These are phyloP conservation scores for Melocanna baccifera DNA, from an alignment of 176 grass and related monocot genomes.

Conservation along the genomic window DNA sequence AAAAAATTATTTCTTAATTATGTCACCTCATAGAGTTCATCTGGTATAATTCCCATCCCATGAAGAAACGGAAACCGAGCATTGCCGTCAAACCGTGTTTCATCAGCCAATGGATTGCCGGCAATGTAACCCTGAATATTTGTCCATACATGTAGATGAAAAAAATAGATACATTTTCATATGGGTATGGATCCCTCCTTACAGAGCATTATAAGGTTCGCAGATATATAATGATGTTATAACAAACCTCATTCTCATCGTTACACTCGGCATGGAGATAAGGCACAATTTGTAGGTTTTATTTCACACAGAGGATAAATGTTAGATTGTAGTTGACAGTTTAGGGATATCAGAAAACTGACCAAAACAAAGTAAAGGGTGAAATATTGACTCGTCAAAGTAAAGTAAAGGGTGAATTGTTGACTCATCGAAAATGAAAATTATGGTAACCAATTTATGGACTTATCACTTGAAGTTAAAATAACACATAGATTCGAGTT, in stretches of 20 bases:
- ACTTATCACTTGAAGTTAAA: background rate
- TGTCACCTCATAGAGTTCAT: slow-evolving; percentile 53
- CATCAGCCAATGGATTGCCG: slow-evolving; percentile 45
- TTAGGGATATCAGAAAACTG: background rate
- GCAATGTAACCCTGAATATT: slow-evolving; percentile 39
- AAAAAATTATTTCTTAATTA: background rate
- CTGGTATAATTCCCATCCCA: slow-evolving; percentile 50
- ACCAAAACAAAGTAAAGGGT: background rate
- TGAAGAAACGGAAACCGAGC: slow-evolving; percentile 31
- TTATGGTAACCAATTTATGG: background rate
- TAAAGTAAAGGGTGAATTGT: background rate
- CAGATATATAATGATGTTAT: background rate
- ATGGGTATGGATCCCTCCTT: background rate
- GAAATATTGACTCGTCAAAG: background rate
- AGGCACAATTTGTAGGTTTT: background rate
- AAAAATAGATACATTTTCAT: background rate
- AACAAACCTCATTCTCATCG: background rate
- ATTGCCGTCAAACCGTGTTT: background rate
- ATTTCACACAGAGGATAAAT: background rate
- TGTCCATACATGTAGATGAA: background rate
- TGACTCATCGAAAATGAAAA: background rate
- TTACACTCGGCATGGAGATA: background rate
- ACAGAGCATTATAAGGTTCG: background rate
- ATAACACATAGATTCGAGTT: background rate
- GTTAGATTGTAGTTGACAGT: background rate